Evolutionary conservation across 495 filamentous ascomycete genomes (phyloP).

Genomic region (Rhypophila decipiens): DNA sequence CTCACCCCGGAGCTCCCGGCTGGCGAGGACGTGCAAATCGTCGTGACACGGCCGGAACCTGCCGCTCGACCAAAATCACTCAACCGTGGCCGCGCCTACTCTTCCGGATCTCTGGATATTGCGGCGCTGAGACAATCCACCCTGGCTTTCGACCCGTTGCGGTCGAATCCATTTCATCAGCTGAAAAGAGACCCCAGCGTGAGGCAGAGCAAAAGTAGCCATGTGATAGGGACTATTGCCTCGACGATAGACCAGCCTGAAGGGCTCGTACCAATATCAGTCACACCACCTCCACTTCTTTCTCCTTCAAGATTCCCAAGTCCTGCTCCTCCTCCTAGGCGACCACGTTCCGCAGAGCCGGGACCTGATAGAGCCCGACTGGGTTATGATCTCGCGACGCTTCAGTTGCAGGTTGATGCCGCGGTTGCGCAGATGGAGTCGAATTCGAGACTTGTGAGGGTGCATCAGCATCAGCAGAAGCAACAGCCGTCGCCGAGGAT

Average conservation of each 20-base stretch:
- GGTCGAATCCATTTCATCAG: slow-evolving; percentile 7
- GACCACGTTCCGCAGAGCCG: slow-evolving; percentile 9
- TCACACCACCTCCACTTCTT: no score
- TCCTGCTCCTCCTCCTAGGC: no score
- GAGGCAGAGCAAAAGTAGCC: slow-evolving; percentile 6
- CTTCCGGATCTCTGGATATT: neutral
- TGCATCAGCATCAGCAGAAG: no score
- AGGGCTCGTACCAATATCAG: neutral
- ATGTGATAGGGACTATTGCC: neutral
- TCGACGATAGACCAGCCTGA: neutral
- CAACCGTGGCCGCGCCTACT: neutral
- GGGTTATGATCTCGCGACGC: neutral
- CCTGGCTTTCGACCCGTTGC: slow-evolving; percentile 4
- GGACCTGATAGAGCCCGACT: slow-evolving; percentile 1
- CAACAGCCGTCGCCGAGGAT: no score
- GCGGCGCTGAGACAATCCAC: neutral
- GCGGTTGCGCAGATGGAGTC: neutral
- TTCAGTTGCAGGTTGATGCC: neutral
- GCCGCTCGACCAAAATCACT: neutral
- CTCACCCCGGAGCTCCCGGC: neutral
- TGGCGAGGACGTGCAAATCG: slow-evolving; percentile 1
- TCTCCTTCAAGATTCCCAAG: no score
- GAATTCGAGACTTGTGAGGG: no score
- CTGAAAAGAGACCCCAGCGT: slow-evolving; percentile 6
- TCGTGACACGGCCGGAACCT: slow-evolving; percentile 9